Base-by-base conservation (phyloP, 2,329 filamentous ascomycete species). In the Fusarium dimerum region DNA sequence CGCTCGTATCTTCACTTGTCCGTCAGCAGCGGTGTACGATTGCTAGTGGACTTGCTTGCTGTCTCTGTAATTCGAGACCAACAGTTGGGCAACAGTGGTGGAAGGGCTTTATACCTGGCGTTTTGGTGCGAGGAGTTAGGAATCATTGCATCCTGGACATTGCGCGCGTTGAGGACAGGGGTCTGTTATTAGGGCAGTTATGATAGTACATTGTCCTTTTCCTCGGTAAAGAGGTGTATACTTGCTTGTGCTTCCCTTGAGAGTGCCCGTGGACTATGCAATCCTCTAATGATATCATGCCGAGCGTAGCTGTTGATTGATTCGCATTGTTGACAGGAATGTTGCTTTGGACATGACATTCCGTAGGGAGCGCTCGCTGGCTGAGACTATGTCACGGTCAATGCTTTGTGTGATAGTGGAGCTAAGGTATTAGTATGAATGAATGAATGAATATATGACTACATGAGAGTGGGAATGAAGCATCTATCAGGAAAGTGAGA, bases 51-150 rank as follows among this genome's bases (percentile, higher is more conserved):
- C 13, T 15, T 36, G 32, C 10, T 10, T 36, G 32, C 13, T 15
- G 32, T 10, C 32, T 36, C 3, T 11, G 10, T 36, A 36, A 36
- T 36, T 9, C 13, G 32, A 15, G 13, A 11, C 32, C 3, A 36
- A 38, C 38, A 30, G 18, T 45, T 43, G 48, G 11, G 41, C 18
- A 16, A 43, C 40, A 45, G 45, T 53, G 29, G 49, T 49, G 55
- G 49, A 49, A 43, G 45, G 47, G 45, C 47, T 59, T 51, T 60
- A 43, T 54, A 61, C 44, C 59, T 59, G 68, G 68, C 66, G 68
- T 70, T 70, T 55, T 53, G 66, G 68, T 66, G 63, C 59, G 63
- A 40, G 66, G 66, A 62, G 60, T 68, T 66, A 63, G 55, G 62
- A 62, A 62, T 40, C 43, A 48, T 66, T 63, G 68, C 66, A 64